Evolutionary conservation across 331 rosid species (phyloP).

Genomic region (Stylosanthes scabra): DNA sequence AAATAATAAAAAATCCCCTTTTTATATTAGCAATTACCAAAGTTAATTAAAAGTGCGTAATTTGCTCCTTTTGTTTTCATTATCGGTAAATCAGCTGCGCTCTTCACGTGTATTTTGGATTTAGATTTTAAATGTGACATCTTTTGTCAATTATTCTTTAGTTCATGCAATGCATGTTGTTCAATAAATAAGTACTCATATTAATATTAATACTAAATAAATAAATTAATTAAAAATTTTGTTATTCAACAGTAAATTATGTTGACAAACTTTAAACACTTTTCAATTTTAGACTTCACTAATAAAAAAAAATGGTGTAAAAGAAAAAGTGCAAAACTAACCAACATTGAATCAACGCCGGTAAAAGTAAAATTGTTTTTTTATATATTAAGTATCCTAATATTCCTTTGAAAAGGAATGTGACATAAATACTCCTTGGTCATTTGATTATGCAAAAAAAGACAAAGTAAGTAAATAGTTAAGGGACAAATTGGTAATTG

Average conservation of each 20-base stretch:
- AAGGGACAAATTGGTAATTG: conserved; percentile 30
- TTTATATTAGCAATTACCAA: background rate
- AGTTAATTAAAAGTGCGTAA: conserved; percentile 29
- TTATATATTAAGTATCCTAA: background rate
- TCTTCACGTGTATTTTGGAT: conserved; percentile 15
- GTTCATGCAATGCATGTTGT: background rate
- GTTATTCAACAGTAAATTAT: background rate
- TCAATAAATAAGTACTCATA: background rate
- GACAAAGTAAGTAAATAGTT: conserved; percentile 23
- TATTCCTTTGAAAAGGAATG: conserved; percentile 3
- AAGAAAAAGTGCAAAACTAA: background rate
- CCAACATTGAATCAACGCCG: background rate
- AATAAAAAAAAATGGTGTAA: background rate
- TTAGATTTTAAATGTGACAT: background rate
- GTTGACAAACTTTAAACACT: background rate
- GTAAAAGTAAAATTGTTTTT: background rate
- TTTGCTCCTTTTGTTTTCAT: background rate
- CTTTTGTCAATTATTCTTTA: background rate
- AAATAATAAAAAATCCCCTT: no score
- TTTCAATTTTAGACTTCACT: background rate
- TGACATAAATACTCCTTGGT: background rate
- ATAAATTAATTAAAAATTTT: background rate
- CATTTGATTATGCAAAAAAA: background rate
- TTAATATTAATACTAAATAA: background rate
- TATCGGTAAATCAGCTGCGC: conserved; percentile 28